Percentiles rank a stretch among this genome's conserved stretches.
Conservation (phyloP, 129 eudicot genomes). For the Flaveria trinervia region DNA sequence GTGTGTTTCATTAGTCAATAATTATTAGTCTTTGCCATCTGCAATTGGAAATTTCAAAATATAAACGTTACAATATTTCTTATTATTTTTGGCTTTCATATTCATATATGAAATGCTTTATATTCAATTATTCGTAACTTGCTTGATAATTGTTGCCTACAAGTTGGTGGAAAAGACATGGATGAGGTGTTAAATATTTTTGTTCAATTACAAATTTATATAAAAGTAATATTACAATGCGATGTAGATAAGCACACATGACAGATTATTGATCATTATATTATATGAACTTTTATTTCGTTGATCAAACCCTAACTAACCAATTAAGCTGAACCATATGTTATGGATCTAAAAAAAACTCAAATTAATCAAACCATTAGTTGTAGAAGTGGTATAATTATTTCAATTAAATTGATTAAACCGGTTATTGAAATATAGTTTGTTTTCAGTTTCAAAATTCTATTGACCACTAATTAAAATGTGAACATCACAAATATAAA, state of each 20-base stretch:
- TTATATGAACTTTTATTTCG: neutral
- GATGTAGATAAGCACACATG: neutral
- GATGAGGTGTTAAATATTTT: conserved; percentile 7
- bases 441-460: neutral
- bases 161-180: conserved; percentile 7
- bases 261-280: neutral
- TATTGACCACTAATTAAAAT: neutral
- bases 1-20: neutral
- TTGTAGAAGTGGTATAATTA: too few relatives aligned
- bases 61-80: neutral
- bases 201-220: neutral
- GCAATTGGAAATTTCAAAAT: neutral
- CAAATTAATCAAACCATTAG: too few relatives aligned
- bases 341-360: too few relatives aligned
- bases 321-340: too few relatives aligned
- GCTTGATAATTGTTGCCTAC: conserved; percentile 3
- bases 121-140: neutral
- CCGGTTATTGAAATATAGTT: too few relatives aligned
- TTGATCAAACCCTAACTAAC: too few relatives aligned
- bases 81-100: neutral
- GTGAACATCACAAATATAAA: neutral
- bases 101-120: neutral
- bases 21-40: neutral
- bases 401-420: too few relatives aligned
- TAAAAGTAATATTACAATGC: neutral